A percentile compares a stretch with the other conserved stretches of the same genome.
These are phyloP conservation scores for Dichomitus squalens DNA, from an alignment of 1,284 basidiomycete species.

Conservation along the genomic window DNA sequence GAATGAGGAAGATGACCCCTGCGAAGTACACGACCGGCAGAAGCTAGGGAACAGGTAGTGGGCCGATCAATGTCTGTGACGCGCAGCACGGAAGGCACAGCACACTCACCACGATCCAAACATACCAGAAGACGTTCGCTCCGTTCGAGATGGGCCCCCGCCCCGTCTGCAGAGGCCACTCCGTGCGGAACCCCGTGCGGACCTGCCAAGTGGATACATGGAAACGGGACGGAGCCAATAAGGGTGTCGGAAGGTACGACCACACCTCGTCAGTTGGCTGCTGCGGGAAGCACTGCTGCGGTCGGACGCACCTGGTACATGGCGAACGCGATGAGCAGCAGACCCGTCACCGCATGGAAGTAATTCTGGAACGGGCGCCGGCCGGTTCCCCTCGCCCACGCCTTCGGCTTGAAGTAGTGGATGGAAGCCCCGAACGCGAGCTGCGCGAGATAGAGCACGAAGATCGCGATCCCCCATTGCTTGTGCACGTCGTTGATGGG, in stretches of 20 bases:
- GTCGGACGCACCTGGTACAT: slow-evolving; percentile 50
- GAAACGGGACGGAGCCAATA: slow-evolving; percentile 25
- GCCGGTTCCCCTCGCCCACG: slow-evolving; percentile 26
- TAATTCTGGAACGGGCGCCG: slow-evolving; percentile 60
- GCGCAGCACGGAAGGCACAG: neutral
- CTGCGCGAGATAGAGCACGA: slow-evolving; percentile 63
- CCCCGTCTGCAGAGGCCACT: slow-evolving; percentile 51
- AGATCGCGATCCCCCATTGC: slow-evolving; percentile 60
- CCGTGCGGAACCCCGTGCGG: slow-evolving; percentile 46
- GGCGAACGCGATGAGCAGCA: slow-evolving; percentile 50
- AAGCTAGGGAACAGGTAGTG: slow-evolving; percentile 41
- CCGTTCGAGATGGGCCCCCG: slow-evolving; percentile 37
- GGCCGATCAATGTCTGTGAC: neutral
- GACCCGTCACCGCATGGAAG: slow-evolving; percentile 54
- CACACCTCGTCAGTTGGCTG: slow-evolving; percentile 23
- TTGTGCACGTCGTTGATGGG: slow-evolving; percentile 53
- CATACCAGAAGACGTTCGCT: slow-evolving; percentile 48
- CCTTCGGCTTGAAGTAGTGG: slow-evolving; percentile 55
- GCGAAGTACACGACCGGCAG: slow-evolving; percentile 47
- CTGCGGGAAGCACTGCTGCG: neutral
- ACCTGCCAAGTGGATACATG: slow-evolving; percentile 42
- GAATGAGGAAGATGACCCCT: slow-evolving; percentile 48
- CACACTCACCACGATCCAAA: slow-evolving; percentile 54
- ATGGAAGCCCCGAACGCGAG: slow-evolving; percentile 57
- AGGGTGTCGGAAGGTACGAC: slow-evolving; percentile 43